phyloP scores from a whole-genome alignment of 495 filamentous ascomycete species.

The Poronia punctata region DNA sequence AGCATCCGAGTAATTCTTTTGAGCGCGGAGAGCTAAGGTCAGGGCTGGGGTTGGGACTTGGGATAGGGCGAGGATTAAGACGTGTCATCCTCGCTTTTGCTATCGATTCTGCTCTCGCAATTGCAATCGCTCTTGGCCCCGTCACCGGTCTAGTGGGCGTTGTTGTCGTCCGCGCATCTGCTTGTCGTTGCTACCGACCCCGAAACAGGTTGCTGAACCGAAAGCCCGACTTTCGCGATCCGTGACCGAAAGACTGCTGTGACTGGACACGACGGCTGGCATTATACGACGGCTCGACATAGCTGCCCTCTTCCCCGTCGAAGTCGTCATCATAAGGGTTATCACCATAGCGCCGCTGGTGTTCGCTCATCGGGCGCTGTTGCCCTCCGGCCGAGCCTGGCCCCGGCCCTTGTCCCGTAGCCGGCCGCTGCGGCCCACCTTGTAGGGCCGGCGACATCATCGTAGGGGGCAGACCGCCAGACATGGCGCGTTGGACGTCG shows the following conservation, averaged over 20 bases:
- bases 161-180: too few relatives aligned
- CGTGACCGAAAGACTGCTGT: constrained; percentile 25
- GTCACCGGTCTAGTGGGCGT: too few relatives aligned
- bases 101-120: too few relatives aligned
- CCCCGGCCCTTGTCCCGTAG: constrained; percentile 10
- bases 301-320: constrained; percentile 19
- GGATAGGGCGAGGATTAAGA: too few relatives aligned
- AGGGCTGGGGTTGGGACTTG: too few relatives aligned
- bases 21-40: too few relatives aligned
- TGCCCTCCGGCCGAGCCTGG: constrained; percentile 11
- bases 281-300: constrained; percentile 15
- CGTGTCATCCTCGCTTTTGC: too few relatives aligned
- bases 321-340: constrained; percentile 14
- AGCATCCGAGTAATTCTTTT: too few relatives aligned
- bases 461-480: constrained; percentile 18
- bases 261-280: constrained; percentile 23
- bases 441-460: constrained; percentile 10
- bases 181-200: constrained; percentile 7
- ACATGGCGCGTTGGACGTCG: constrained; percentile 24
- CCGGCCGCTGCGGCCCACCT: constrained; percentile 13
- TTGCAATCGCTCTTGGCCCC: too few relatives aligned
- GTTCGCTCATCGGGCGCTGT: constrained; percentile 23
- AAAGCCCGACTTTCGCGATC: constrained; percentile 22
- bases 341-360: constrained; percentile 3
- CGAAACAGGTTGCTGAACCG: constrained; percentile 24